A percentile compares a stretch with the other conserved stretches of the same genome.
Conservation (phyloP, 139 green algal genomes). For the Eudorina sp. region DNA sequence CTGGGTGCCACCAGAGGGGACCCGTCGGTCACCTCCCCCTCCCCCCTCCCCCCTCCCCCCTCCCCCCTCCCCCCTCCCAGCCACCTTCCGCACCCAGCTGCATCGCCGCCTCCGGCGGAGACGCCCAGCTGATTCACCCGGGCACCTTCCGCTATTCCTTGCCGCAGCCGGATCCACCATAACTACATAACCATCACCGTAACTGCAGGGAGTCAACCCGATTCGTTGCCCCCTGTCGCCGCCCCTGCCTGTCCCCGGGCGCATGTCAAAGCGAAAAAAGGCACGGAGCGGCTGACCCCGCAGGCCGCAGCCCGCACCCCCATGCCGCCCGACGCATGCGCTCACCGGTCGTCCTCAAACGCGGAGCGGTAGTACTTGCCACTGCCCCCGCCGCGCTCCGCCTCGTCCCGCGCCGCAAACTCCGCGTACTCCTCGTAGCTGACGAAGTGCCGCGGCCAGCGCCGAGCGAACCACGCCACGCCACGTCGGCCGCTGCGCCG, state of each 20-base stretch:
- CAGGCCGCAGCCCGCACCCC: neutral
- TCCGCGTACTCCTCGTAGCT: constrained; percentile 35
- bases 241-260: neutral
- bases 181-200: neutral
- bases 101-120: too few relatives aligned
- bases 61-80: too few relatives aligned
- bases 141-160: too few relatives aligned
- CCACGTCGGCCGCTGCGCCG: neutral
- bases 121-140: too few relatives aligned
- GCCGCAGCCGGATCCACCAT: neutral
- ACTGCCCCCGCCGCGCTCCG: neutral
- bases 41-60: too few relatives aligned
- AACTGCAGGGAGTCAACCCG: neutral
- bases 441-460: constrained; percentile 19
- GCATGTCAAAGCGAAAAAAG: neutral
- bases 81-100: too few relatives aligned
- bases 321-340: neutral
- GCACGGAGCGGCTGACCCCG: neutral
- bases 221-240: neutral
- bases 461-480: constrained; percentile 3
- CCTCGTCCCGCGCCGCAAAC: neutral
- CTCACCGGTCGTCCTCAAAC: constrained; percentile 15
- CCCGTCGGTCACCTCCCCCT: neutral
- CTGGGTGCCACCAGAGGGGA: neutral
- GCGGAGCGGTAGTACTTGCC: constrained; percentile 18